Evolutionary conservation across 306 rosid species (phyloP).

Genomic region (Cucurbita maxima): DNA sequence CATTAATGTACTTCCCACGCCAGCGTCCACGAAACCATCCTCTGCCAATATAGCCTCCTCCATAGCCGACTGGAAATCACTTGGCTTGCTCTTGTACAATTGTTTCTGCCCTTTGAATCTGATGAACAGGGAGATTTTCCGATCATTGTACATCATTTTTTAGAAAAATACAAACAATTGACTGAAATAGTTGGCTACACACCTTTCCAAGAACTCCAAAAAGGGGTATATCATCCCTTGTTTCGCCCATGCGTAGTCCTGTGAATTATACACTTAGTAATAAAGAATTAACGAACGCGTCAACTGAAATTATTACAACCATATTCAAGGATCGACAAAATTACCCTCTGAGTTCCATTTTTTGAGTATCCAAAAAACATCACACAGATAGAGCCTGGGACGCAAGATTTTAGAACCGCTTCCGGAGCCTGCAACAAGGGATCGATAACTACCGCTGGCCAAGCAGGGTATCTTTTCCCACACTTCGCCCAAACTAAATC

Average conservation of each 20-base stretch:
- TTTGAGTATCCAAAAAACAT: constrained; percentile 91
- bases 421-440: constrained; percentile 77
- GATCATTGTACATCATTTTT: neutral
- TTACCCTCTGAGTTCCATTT: constrained; percentile 79
- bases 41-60: constrained; percentile 88
- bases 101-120: constrained; percentile 90
- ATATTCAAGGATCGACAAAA: neutral
- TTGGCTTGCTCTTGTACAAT: constrained; percentile 71
- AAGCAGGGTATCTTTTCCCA: constrained; percentile 84
- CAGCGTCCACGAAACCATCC: constrained; percentile 45
- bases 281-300: constrained; percentile 4
- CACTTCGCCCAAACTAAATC: constrained; percentile 94
- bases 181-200: constrained; percentile 8
- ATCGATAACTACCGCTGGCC: constrained; percentile 95
- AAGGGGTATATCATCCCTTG: constrained; percentile 90
- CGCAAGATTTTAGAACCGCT: constrained; percentile 48
- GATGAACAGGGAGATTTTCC: constrained; percentile 7
- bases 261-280: constrained; percentile 17
- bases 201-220: constrained; percentile 64
- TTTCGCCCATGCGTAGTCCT: constrained; percentile 97
- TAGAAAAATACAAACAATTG: neutral
- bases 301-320: neutral
- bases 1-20: constrained; percentile 23
- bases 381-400: constrained; percentile 66
- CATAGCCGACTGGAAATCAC: constrained; percentile 76